These are phyloP conservation scores for Tetrapyrgos nigripes DNA, from an alignment of 1,284 basidiomycete species.

Conservation along the genomic window DNA sequence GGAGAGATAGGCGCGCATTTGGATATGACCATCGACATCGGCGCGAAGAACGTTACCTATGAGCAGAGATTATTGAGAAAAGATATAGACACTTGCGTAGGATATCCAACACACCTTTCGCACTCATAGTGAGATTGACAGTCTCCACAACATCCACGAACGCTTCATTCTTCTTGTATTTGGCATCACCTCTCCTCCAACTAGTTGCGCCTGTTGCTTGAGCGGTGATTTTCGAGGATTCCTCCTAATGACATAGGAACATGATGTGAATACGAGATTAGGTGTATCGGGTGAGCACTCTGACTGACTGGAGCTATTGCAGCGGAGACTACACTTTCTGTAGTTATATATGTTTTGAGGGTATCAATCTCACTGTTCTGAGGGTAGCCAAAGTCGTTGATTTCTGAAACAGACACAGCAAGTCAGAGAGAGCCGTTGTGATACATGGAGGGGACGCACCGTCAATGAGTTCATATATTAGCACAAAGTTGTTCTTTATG, in stretches of 20 bases:
- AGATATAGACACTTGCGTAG: background rate
- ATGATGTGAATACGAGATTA: background rate
- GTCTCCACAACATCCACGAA: slow-evolving; percentile 98
- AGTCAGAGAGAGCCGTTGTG: background rate
- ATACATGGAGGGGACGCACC: slow-evolving; percentile 55
- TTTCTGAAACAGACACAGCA: slow-evolving; percentile 62
- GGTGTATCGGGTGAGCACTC: background rate
- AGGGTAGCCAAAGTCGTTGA: slow-evolving; percentile 99
- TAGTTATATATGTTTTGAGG: slow-evolving; percentile 97
- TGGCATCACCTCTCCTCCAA: slow-evolving; percentile 93
- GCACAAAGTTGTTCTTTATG: slow-evolving; percentile 98
- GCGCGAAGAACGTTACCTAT: slow-evolving; percentile 91
- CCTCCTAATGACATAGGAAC: slow-evolving; percentile 66
- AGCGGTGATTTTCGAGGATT: slow-evolving; percentile 94
- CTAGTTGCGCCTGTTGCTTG: slow-evolving; percentile 96
- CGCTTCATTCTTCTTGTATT: slow-evolving; percentile 98
- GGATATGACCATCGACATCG: slow-evolving; percentile 97
- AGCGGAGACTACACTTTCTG: slow-evolving; percentile 92
- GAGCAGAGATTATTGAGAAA: slow-evolving; percentile 2
- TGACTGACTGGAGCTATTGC: slow-evolving; percentile 76
- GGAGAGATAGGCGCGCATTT: slow-evolving; percentile 97
- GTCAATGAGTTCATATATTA: slow-evolving; percentile 96
- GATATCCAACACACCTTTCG: slow-evolving; percentile 70
- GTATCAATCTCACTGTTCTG: slow-evolving; percentile 99
- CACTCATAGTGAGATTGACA: slow-evolving; percentile 96